Evolutionary conservation across 345 rosid genomes (phyloP), one percentile per base, ranked within the genome.

Genomic region (Gynandropsis gynandra): DNA sequence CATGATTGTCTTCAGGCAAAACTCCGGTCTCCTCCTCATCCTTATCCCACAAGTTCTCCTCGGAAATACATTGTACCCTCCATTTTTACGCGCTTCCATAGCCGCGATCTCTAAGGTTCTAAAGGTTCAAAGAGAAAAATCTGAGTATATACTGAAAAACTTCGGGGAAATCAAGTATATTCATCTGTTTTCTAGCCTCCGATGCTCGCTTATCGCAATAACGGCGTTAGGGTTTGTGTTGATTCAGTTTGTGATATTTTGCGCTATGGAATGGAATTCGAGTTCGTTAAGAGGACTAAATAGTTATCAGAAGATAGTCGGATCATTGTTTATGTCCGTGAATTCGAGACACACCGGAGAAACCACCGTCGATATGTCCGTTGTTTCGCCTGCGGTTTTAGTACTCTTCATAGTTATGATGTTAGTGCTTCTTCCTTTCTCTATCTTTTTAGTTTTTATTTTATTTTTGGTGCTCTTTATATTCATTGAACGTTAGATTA

Each of bases 21-120:
- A 77, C 46, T 59, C 82, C 1, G 67, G 66, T 31, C 69, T 78
- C 13, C 69, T 69, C 17, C 40, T 69, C 0, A 24, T 74, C 15
- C 65, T 78, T 1, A 72, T 74, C 16, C 74, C 77, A 10, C 77
- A 66, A 47, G 44, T 53, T 20, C 72, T 78, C 4, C 9, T 72
- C 0, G 80, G 83, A 0, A 74, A 59, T 58, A 66, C 61, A 3
- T 21, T 66, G 16, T 66, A 37, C 11, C 65, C 65, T 0, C 9
- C 52, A 4, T 59, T 45, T 14, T 32, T 66, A 15, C 15, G 74
- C 29, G 29, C 5, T 24, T 24, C 29, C 29, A 24, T 24, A 2
- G 29, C 29, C 29, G 29, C 5, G 2, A 5, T 24, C 5, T 24
- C 29, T 5, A 24, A 24, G 29, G 2, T 24, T 24, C 29, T 0